Percentiles rank a stretch among this genome's conserved stretches.
Conservation (phyloP, 2,329 filamentous ascomycete species). For the Graphiopsis chlorocephala region DNA sequence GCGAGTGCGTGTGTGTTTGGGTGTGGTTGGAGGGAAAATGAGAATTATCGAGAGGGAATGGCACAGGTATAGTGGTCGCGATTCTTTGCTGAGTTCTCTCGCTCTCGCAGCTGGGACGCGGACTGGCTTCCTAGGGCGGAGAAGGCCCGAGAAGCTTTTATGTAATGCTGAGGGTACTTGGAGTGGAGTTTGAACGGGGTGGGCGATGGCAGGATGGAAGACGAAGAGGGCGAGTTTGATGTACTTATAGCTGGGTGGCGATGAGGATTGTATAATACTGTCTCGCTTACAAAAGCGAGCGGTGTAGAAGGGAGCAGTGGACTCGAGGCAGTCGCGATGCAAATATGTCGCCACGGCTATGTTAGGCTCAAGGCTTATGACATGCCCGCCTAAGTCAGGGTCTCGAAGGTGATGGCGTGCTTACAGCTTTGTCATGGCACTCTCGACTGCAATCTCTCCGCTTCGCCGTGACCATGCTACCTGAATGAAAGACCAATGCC, state of each 20-base stretch:
- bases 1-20: background rate
- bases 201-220: background rate
- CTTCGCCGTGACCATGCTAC: background rate
- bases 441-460: background rate
- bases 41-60: background rate
- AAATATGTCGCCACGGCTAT: background rate
- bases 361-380: background rate
- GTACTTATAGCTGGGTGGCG: conserved; percentile 5
- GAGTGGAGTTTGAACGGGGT: background rate
- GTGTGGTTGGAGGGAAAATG: background rate
- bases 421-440: background rate
- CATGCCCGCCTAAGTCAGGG: background rate
- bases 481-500: background rate
- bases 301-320: conserved; percentile 2
- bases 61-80: background rate
- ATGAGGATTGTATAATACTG: background rate
- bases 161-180: conserved; percentile 4
- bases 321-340: background rate
- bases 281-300: conserved; percentile 6
- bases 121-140: conserved; percentile 8
- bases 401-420: conserved; percentile 1
- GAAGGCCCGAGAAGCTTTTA: conserved; percentile 15
- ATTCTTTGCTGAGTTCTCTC: conserved; percentile 10
- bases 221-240: background rate
- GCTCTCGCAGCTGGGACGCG: background rate